These are phyloP conservation scores for Dryas drummondii DNA, from an alignment of 306 rosid genomes.

Conservation along the genomic window DNA sequence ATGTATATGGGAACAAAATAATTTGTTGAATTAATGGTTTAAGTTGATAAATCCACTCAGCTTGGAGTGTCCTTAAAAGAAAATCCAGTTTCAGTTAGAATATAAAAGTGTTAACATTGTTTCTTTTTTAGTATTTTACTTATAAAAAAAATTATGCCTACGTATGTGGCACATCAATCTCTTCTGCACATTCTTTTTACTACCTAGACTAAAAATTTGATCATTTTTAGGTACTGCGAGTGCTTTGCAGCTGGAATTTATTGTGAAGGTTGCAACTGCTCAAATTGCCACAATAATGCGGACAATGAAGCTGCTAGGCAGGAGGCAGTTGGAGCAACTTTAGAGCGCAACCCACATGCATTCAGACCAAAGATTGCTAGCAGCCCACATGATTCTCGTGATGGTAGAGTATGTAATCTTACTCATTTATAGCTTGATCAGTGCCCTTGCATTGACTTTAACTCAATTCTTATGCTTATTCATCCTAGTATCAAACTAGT, in stretches of 20 bases:
- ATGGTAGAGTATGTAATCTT: slow-evolving; percentile 47
- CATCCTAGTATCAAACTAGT: background rate
- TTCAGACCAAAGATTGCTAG: slow-evolving; percentile 74
- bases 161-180: slow-evolving; percentile 14
- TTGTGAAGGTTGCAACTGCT: slow-evolving; percentile 75
- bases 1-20: background rate
- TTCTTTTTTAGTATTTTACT: background rate
- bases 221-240: slow-evolving; percentile 72
- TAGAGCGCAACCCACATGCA: slow-evolving; percentile 82
- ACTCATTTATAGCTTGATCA: slow-evolving; percentile 16
- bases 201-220: slow-evolving; percentile 18
- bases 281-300: slow-evolving; percentile 68
- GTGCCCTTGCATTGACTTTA: slow-evolving; percentile 9
- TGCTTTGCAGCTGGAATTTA: slow-evolving; percentile 78
- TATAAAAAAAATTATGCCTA: background rate
- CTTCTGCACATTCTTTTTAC: slow-evolving; percentile 9
- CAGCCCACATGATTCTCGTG: slow-evolving; percentile 57
- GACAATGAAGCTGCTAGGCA: slow-evolving; percentile 65
- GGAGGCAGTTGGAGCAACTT: slow-evolving; percentile 58
- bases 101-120: background rate
- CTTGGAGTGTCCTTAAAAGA: no score
- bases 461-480: background rate
- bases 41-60: background rate
- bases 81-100: background rate
- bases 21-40: background rate